phyloP scores from a whole-genome alignment of 2,329 filamentous ascomycete genomes.

The Fusarium proliferatum region DNA sequence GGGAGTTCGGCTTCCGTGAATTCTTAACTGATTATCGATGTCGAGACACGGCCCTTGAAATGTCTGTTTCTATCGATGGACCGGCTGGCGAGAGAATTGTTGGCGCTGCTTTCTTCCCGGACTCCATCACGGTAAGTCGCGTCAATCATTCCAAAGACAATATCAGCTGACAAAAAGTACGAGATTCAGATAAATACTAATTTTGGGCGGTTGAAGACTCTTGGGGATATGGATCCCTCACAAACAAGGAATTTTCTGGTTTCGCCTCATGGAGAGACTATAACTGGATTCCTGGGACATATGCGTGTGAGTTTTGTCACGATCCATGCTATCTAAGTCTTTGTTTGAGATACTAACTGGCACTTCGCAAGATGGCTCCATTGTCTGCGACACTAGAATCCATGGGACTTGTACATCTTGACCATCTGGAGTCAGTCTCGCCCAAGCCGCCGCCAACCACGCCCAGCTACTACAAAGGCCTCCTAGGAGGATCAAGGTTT shows the following conservation, averaged over 20 bases:
- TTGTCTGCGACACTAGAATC: not conserved
- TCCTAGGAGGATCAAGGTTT: too few species aligned
- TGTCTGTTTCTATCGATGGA: constrained; percentile 4
- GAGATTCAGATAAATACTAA: not conserved
- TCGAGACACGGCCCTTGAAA: not conserved
- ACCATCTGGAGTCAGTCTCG: too few species aligned
- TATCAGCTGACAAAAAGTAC: too few species aligned
- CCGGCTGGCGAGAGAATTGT: constrained; percentile 9
- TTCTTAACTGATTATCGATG: too few species aligned
- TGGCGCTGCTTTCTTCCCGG: too few species aligned
- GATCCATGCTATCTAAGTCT: accelerated
- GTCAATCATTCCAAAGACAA: accelerated
- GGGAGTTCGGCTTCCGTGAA: not conserved
- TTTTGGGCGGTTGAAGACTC: not conserved
- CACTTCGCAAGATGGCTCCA: not conserved
- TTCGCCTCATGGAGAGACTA: not conserved
- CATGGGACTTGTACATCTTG: not conserved
- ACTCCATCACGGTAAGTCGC: not conserved
- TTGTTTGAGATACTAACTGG: not conserved
- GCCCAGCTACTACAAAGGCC: too few species aligned
- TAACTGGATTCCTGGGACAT: constrained; percentile 1
- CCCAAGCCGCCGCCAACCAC: too few species aligned
- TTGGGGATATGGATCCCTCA: too few species aligned
- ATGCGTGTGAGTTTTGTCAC: not conserved
- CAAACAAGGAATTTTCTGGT: too few species aligned